These are phyloP conservation scores for Microthlaspi erraticum DNA, from an alignment of 345 rosid genomes.

Conservation along the genomic window DNA sequence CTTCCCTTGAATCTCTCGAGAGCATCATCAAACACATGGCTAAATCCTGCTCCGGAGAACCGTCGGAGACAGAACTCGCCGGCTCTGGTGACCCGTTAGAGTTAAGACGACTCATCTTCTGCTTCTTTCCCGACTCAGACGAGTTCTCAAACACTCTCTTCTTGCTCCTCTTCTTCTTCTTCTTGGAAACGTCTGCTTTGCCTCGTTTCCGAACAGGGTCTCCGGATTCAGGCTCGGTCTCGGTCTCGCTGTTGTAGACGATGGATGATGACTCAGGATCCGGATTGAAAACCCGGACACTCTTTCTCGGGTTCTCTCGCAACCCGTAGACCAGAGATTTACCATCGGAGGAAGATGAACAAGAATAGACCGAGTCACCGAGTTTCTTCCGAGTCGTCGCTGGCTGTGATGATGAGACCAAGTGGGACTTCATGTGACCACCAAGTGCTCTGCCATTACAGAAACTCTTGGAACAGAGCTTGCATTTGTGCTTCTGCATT, in stretches of 20 bases:
- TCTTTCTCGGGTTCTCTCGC: conserved; percentile 78
- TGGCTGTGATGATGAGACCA: conserved; percentile 51
- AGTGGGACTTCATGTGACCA: conserved; percentile 96
- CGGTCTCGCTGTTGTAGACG: conserved; percentile 72
- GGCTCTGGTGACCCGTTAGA: conserved; percentile 65
- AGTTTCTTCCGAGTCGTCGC: conserved; percentile 39
- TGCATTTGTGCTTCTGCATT: conserved; percentile 86
- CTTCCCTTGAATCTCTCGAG: conserved; percentile 78
- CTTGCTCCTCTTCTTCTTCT: conserved; percentile 28
- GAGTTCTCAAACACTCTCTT: conserved; percentile 21
- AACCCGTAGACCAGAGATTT: conserved; percentile 53
- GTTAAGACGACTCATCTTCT: conserved; percentile 32
- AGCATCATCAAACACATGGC: conserved; percentile 97
- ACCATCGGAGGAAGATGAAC: conserved; percentile 64
- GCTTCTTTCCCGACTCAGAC: conserved; percentile 25
- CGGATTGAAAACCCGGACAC: conserved; percentile 71
- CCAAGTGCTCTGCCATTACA: conserved; percentile 89
- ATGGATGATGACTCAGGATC: conserved; percentile 51
- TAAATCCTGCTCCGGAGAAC: conserved; percentile 75
- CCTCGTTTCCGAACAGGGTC: conserved; percentile 64
- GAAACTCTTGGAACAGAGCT: conserved; percentile 77
- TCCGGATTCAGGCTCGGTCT: conserved; percentile 67
- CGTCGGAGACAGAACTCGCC: conserved; percentile 78
- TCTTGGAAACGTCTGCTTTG: conserved; percentile 39
- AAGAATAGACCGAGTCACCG: conserved; percentile 45